Conservation (phyloP, 345 rosid species). For the Syzygium grande region DNA sequence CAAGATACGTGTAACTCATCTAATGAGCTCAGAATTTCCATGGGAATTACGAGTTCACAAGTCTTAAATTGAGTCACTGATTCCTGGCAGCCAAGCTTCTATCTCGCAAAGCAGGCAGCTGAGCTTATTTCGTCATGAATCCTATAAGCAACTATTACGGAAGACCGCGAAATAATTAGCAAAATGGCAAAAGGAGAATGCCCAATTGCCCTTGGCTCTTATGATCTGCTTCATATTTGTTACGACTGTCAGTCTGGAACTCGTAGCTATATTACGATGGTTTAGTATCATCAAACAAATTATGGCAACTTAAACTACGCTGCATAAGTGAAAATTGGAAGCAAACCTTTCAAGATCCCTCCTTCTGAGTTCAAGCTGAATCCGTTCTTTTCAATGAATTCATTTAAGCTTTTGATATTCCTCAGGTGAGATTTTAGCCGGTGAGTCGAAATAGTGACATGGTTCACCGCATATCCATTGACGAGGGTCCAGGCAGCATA, state of each 20-base stretch:
- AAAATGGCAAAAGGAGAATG: neutral
- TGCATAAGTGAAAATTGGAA: neutral
- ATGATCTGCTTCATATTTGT: neutral
- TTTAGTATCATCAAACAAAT: neutral
- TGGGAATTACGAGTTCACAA: neutral
- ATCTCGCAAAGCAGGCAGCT: neutral
- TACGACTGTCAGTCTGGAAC: neutral
- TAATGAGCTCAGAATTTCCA: neutral
- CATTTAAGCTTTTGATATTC: conserved; percentile 41
- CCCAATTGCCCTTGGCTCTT: neutral
- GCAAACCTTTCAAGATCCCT: conserved; percentile 76
- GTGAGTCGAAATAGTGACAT: conserved; percentile 77
- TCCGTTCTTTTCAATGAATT: conserved; percentile 53
- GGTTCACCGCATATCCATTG: conserved; percentile 88
- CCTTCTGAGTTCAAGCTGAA: conserved; percentile 81
- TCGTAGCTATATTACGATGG: neutral
- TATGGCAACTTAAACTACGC: neutral
- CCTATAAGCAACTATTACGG: neutral
- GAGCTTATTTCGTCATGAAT: neutral
- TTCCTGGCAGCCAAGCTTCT: neutral
- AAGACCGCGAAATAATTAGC: neutral
- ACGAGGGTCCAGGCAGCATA: conserved; percentile 92
- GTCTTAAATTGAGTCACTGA: neutral
- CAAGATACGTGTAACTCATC: neutral
- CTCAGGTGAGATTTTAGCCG: conserved; percentile 55